Base-by-base conservation (phyloP, 2,329 filamentous ascomycete genomes). In the Coniochaeta prunicola region DNA sequence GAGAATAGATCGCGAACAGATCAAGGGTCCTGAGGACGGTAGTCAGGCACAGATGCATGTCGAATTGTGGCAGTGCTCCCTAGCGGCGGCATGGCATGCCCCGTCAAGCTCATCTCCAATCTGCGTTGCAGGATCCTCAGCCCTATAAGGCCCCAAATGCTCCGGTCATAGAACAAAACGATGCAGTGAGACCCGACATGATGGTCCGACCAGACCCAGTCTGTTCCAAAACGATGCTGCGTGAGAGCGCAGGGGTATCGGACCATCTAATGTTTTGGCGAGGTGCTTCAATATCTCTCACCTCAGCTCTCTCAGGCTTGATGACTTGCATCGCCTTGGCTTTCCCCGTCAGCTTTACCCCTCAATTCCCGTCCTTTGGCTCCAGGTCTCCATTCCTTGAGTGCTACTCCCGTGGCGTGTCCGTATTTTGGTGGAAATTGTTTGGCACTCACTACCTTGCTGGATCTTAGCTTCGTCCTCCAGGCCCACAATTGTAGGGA, bases 51-150 rank as follows among this genome's bases (percentile, higher is more conserved):
- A n/a, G 59, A 61, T 67, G 65, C 66, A 65, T 59, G 55, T 57
- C 61, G 57, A n/a, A 67, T 61, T 54, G 66, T 67, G 66, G 66
- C 66, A 65, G 66, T 68, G 66, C 64, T 63, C 53, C 61, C 56
- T 67, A 67, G 64, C 62, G 65, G 56, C 40, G 24, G 10, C 56
- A 7, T 38, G 53, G 31, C 55, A 54, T 53, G 13, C 34, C 34
- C 36, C 36, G 17, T 38, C 36, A 12, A 45, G 19, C 40, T 24
- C 40, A n/a, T 55, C 33, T 24, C 33, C 53, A 55, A 55, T 36
- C 53, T 55, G 30, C 19, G 24, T 55, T 55, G 53, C 33, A 55
- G 53, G 30, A 55, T 19, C 38, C 33, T 60, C 61, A 62, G 61
- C 61, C 61, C 53, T 62, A 62, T 36, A 56, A 48, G 58, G 53